Conservation (phyloP, 2,329 filamentous ascomycete species). For the Bipolaris bicolor region DNA sequence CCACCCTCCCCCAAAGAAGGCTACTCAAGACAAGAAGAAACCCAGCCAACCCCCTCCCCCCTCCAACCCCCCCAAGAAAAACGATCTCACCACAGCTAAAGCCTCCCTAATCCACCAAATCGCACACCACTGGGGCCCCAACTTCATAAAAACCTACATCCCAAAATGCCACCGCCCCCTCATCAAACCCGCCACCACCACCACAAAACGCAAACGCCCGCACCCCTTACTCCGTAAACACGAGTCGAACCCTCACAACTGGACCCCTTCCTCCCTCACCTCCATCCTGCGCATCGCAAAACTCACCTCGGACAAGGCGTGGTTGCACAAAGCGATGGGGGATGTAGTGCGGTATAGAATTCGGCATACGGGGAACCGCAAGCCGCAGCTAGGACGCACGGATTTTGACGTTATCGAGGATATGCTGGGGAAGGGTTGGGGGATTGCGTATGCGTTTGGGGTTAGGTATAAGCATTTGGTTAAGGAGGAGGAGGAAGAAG, state of each 20-base stretch:
- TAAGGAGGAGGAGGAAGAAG: constrained; percentile 5
- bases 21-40: constrained; percentile 25
- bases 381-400: constrained; percentile 41
- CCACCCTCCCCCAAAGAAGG: constrained; percentile 9
- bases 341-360: constrained; percentile 40
- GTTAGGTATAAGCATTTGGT: constrained; percentile 42
- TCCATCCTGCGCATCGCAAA: constrained; percentile 33
- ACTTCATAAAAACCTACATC: constrained; percentile 37
- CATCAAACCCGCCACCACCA: constrained; percentile 18
- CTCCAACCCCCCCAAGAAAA: constrained; percentile 32
- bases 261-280: constrained; percentile 38
- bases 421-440: constrained; percentile 36
- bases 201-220: constrained; percentile 15
- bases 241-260: constrained; percentile 39
- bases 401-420: constrained; percentile 46
- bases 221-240: constrained; percentile 27
- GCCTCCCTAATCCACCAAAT: constrained; percentile 34
- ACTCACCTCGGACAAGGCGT: constrained; percentile 29
- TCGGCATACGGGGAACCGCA: constrained; percentile 40
- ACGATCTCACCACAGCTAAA: constrained; percentile 33
- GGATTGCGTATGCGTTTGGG: constrained; percentile 28
- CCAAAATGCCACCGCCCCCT: constrained; percentile 39
- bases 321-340: constrained; percentile 34
- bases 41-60: constrained; percentile 23
- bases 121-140: constrained; percentile 35